Conservation (phyloP, 768 basidiomycete genomes). For the Lactarius trivialis region DNA sequence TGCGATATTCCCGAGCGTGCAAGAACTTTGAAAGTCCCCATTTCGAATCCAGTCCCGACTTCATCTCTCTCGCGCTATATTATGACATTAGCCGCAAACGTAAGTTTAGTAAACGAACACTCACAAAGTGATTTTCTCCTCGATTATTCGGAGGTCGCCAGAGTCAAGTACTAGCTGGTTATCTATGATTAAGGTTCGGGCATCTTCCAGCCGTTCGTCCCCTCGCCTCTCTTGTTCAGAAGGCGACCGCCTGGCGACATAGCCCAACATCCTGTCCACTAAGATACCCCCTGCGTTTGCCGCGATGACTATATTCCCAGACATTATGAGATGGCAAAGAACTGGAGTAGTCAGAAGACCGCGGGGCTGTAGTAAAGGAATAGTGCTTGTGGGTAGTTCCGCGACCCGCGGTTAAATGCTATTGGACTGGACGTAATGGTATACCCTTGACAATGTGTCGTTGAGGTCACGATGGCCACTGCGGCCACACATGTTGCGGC, state of each 20-base stretch:
- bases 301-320: background rate
- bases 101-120: too few species aligned
- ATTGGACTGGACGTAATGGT: background rate
- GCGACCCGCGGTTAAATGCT: background rate
- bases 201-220: background rate
- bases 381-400: background rate
- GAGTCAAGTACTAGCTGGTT: background rate
- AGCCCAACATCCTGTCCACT: background rate
- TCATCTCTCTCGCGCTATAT: constrained; percentile 2
- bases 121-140: background rate
- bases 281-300: background rate
- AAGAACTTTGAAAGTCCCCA: background rate
- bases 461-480: background rate
- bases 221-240: constrained; percentile 1
- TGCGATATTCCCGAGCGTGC: constrained; percentile 7
- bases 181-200: background rate
- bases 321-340: background rate
- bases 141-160: background rate
- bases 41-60: background rate
- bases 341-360: background rate
- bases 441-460: background rate
- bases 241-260: background rate
- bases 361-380: background rate
- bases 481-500: background rate
- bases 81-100: too few species aligned